Evolutionary conservation across 768 basidiomycete species (phyloP), one percentile per base, ranked within the genome.

Genomic region (Pulveroboletus sp.): DNA sequence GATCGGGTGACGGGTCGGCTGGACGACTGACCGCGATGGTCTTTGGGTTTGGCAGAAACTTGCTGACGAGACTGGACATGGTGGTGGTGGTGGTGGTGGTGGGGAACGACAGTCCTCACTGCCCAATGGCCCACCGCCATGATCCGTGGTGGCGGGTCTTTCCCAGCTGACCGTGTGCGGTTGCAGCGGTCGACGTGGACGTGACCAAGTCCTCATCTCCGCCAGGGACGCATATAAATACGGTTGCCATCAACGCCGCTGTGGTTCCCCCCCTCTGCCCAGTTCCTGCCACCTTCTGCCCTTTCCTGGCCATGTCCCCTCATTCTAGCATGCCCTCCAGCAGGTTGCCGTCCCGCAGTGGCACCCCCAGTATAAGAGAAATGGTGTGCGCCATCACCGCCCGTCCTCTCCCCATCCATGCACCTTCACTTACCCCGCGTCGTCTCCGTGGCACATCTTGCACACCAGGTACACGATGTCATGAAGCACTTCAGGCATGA

Each of bases 21-120:
- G n/a, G 11, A 38, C 11, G n/a, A 79, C 89, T 69, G 65, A 93
- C 92, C 43, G 88, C 89, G 35, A 82, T 76, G 0, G 88, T 91
- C 71, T 81, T 84, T 32, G 90, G 89, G 49, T 85, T 71, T 3
- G 73, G 61, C 42, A 70, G 55, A 39, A 68, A 68, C 50, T 67
- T 65, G 55, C 45, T 66, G 32, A n/a, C 17, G 24, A 54, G 58
- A 0, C 50, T 24, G 26, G 60, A 52, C 69, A 70, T 70, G 51
- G 21, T 3, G 7, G 12, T 14, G 15, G 33, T 70, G 51, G 21
- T 3, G 7, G 12, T 14, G 15, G 33, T 35, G 33, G 17, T 28
- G 26, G 42, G 24, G 33, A 26, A 44, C 37, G 9, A 15, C 18
- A 49, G 37, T 27, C 26, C 8, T 21, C 21, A 21, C 21, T 21